Percentiles rank a stretch among this genome's conserved stretches.
These are phyloP conservation scores for Trypanosoma avium DNA, from an alignment of 208 protist genomes.

Conservation along the genomic window DNA sequence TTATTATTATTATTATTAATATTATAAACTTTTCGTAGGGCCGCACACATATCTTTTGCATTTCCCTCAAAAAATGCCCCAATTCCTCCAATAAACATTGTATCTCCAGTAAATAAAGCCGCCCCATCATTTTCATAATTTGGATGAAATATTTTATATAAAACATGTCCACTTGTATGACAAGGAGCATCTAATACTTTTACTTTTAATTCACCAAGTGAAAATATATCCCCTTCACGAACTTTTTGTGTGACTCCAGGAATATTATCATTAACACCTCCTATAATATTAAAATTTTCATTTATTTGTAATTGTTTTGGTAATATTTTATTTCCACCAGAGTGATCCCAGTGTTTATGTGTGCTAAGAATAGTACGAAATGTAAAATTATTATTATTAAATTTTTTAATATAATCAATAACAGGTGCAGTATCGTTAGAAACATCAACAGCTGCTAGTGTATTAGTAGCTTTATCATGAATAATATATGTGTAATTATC, in stretches of 20 bases:
- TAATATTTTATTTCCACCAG: slow-evolving; percentile 83
- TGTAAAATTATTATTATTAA: slow-evolving; percentile 13
- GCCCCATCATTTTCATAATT: slow-evolving; percentile 36
- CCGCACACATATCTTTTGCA: slow-evolving; percentile 70
- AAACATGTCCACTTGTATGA: slow-evolving; percentile 88
- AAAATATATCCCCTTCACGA: slow-evolving; percentile 53
- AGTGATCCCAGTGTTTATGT: slow-evolving; percentile 95
- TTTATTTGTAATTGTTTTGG: slow-evolving; percentile 23
- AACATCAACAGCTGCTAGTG: slow-evolving; percentile 84
- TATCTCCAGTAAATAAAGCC: slow-evolving; percentile 94
- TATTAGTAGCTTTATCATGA: slow-evolving; percentile 59
- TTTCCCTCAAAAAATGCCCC: slow-evolving; percentile 94
- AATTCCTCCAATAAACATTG: slow-evolving; percentile 92
- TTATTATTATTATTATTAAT: slow-evolving; percentile 30
- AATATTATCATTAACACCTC: slow-evolving; percentile 73
- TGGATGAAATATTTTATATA: slow-evolving; percentile 55
- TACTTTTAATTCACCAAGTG: slow-evolving; percentile 63
- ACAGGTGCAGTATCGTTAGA: slow-evolving; percentile 70
- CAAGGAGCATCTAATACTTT: slow-evolving; percentile 82
- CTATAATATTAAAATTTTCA: slow-evolving; percentile 47
- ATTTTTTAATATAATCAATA: slow-evolving; percentile 41
- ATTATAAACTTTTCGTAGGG: slow-evolving; percentile 64
- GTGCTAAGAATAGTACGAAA: slow-evolving; percentile 85
- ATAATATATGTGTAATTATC: slow-evolving; percentile 94
- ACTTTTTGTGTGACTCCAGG: slow-evolving; percentile 65